A percentile compares a stretch with the other conserved stretches of the same genome.
Conservation (phyloP, 495 filamentous ascomycete species). For the Physcia stellaris region DNA sequence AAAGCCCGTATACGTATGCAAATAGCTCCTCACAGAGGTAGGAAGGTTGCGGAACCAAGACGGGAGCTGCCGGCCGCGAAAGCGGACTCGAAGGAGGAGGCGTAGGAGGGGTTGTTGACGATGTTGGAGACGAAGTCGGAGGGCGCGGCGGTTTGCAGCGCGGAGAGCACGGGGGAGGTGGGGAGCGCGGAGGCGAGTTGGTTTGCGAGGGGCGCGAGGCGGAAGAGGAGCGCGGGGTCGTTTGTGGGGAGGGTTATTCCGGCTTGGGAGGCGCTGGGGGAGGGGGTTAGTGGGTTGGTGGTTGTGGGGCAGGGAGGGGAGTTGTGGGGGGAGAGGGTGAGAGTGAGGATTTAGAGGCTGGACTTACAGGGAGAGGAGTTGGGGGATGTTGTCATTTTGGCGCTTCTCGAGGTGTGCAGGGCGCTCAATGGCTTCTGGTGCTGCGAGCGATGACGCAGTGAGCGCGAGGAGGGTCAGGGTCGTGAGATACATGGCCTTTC, state of each 20-base stretch:
- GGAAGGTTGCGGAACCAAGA: slow-evolving; percentile 20
- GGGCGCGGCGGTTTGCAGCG: slow-evolving; percentile 16
- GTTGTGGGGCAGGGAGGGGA: too few species aligned
- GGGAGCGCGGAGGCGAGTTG: slow-evolving; percentile 15
- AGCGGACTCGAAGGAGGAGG: slow-evolving; percentile 11
- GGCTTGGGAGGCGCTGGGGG: slow-evolving; percentile 13
- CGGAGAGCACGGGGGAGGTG: slow-evolving; percentile 17
- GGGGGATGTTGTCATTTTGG: too few species aligned
- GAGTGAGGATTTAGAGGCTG: too few species aligned
- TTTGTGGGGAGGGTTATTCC: slow-evolving; percentile 18
- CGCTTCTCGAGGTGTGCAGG: too few species aligned
- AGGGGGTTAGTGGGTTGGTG: too few species aligned
- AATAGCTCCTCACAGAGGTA: slow-evolving; percentile 14
- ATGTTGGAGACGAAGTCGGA: slow-evolving; percentile 13
- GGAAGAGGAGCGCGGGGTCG: slow-evolving; percentile 16
- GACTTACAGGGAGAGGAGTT: too few species aligned
- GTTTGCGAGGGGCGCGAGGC: slow-evolving; percentile 12
- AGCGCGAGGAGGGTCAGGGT: too few species aligned
- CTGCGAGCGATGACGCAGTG: too few species aligned
- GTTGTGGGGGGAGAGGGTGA: too few species aligned
- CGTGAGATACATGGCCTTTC: too few species aligned
- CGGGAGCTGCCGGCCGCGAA: slow-evolving; percentile 14
- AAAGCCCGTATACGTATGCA: slow-evolving; percentile 15
- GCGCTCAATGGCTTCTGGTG: too few species aligned
- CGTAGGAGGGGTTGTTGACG: slow-evolving; percentile 16